These are phyloP conservation scores for Termitomyces sp. DNA, from an alignment of 768 basidiomycete species.

Conservation along the genomic window DNA sequence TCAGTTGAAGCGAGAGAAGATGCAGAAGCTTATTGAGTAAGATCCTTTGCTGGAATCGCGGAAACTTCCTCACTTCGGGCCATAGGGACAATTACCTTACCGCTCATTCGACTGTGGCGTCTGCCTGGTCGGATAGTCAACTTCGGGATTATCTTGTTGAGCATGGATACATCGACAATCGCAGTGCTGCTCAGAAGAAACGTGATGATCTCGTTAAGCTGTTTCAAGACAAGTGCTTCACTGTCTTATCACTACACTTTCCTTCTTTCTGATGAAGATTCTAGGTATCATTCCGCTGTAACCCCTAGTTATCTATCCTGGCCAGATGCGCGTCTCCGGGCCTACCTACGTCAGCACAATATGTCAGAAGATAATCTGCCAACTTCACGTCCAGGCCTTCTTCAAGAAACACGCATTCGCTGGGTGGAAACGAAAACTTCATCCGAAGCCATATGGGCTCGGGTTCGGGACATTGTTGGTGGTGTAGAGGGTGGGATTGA, in stretches of 20 bases:
- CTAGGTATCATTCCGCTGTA: conserved; percentile 35
- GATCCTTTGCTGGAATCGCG: conserved; percentile 13
- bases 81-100: conserved; percentile 63
- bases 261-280: conserved; percentile 22
- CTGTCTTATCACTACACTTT: neutral
- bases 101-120: conserved; percentile 55
- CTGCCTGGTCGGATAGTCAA: conserved; percentile 69
- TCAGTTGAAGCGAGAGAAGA: conserved; percentile 65
- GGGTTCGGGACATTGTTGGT: conserved; percentile 62
- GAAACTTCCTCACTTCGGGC: neutral
- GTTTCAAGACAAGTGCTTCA: conserved; percentile 64
- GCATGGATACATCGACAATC: conserved; percentile 51
- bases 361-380: conserved; percentile 67
- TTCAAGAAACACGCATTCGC: conserved; percentile 74
- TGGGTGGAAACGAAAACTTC: conserved; percentile 64
- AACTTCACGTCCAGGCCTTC: conserved; percentile 63
- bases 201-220: conserved; percentile 73
- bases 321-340: conserved; percentile 91
- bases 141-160: conserved; percentile 71
- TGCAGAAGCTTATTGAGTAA: conserved; percentile 66
- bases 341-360: conserved; percentile 77
- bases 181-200: conserved; percentile 52
- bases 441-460: conserved; percentile 51
- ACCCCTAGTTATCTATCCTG: conserved; percentile 74
- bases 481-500: conserved; percentile 69